These are phyloP conservation scores for Takashimella tepidaria DNA, from an alignment of 1,284 basidiomycete genomes.

Conservation along the genomic window DNA sequence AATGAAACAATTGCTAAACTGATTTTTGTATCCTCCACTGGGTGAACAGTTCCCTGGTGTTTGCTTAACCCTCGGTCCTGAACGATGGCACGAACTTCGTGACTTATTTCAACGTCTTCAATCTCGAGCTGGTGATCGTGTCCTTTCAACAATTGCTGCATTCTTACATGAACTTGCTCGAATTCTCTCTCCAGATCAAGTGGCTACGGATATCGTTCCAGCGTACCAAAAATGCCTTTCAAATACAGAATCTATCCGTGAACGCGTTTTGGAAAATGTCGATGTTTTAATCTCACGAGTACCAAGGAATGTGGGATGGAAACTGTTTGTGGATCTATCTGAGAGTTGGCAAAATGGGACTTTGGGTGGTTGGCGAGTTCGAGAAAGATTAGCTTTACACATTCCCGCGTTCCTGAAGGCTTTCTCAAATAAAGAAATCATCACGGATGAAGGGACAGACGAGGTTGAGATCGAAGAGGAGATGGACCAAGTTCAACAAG, in stretches of 20 bases:
- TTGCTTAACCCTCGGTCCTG: constrained; percentile 70
- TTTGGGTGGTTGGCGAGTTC: constrained; percentile 74
- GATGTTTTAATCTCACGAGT: constrained; percentile 59
- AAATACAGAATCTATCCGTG: constrained; percentile 64
- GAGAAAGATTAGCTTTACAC: constrained; percentile 63
- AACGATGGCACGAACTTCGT: constrained; percentile 72
- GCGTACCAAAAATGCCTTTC: constrained; percentile 64
- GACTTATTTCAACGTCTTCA: constrained; percentile 62
- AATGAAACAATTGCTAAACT: no score
- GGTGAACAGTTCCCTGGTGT: constrained; percentile 71
- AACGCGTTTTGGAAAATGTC: constrained; percentile 57
- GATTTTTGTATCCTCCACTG: background rate
- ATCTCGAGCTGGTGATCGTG: constrained; percentile 52
- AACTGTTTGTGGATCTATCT: constrained; percentile 57
- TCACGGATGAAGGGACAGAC: constrained; percentile 34
- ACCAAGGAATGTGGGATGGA: constrained; percentile 52
- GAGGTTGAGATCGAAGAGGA: constrained; percentile 24
- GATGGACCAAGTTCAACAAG: constrained; percentile 28
- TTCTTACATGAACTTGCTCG: constrained; percentile 84
- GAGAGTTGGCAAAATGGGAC: constrained; percentile 59
- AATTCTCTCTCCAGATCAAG: constrained; percentile 68
- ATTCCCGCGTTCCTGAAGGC: constrained; percentile 53
- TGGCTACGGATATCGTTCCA: constrained; percentile 65
- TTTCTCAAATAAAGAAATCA: constrained; percentile 32
- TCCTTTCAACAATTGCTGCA: constrained; percentile 57